Conservation (phyloP, 2,329 filamentous ascomycete species). For the Plenodomus tracheiphilus region DNA sequence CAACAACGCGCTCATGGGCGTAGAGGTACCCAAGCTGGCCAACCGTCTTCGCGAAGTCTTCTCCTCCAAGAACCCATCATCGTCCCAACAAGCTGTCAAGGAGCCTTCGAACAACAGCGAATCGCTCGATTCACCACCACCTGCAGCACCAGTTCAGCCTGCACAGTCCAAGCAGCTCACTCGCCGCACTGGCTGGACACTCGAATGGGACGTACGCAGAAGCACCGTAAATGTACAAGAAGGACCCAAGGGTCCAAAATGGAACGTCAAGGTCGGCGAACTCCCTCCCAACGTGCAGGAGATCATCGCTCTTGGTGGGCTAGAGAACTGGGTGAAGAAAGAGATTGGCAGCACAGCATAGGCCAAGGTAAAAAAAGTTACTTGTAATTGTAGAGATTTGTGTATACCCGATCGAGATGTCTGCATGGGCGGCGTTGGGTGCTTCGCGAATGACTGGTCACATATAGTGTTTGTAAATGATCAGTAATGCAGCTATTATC, state of each 20-base stretch:
- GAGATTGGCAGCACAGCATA: constrained; percentile 56
- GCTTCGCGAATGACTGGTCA: not conserved
- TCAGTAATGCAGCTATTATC: not conserved
- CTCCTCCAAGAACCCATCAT: constrained; percentile 29
- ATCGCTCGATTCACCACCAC: constrained; percentile 54
- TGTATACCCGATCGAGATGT: constrained; percentile 9
- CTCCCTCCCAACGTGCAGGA: constrained; percentile 82
- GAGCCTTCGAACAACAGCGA: constrained; percentile 58
- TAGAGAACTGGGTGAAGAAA: constrained; percentile 82
- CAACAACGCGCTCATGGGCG: constrained; percentile 75
- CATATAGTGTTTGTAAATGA: not conserved
- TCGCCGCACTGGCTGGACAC: constrained; percentile 77
- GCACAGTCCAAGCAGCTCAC: constrained; percentile 62
- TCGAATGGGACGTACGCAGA: constrained; percentile 77
- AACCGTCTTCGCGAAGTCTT: constrained; percentile 67
- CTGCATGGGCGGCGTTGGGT: constrained; percentile 15
- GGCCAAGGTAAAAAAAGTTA: not conserved
- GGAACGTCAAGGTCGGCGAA: constrained; percentile 82
- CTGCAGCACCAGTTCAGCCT: constrained; percentile 39
- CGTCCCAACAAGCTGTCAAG: constrained; percentile 47
- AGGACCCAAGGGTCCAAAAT: constrained; percentile 66
- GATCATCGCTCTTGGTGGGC: constrained; percentile 62
- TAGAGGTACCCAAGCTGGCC: constrained; percentile 71
- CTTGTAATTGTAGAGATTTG: not conserved
- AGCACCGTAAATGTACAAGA: constrained; percentile 74